phyloP scores from a whole-genome alignment of 331 rosid species.

The Quercus lobata region DNA sequence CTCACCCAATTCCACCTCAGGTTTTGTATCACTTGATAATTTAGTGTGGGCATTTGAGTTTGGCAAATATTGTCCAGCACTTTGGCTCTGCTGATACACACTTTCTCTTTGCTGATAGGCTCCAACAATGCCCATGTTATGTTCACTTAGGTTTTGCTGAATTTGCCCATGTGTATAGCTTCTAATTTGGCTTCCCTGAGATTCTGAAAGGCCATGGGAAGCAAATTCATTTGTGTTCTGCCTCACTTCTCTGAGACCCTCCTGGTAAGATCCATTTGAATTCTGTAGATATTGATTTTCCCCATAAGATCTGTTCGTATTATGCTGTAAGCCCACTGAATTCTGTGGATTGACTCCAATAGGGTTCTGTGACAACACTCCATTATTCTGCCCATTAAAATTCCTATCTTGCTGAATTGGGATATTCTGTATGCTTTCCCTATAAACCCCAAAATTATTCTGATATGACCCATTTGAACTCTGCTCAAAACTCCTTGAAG shows the following conservation, averaged over 20 bases:
- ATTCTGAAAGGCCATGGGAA: conserved; percentile 25
- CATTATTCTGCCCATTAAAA: conserved; percentile 5
- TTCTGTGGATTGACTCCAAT: not conserved
- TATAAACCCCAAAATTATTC: conserved; percentile 1
- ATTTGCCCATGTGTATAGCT: conserved; percentile 9
- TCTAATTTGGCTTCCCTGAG: conserved; percentile 19
- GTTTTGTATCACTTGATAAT: conserved; percentile 15
- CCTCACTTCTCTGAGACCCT: conserved; percentile 14
- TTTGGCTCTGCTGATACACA: conserved; percentile 25
- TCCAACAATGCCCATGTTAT: too few relatives aligned
- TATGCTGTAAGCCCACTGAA: not conserved
- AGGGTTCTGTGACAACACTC: conserved; percentile 10
- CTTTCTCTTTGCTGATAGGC: conserved; percentile 20
- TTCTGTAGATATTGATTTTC: conserved; percentile 11
- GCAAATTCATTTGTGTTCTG: conserved; percentile 13
- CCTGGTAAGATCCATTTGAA: conserved; percentile 13
- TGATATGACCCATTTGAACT: conserved; percentile 6
- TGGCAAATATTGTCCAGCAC: conserved; percentile 25
- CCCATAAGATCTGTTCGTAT: not conserved
- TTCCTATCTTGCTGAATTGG: conserved; percentile 1
- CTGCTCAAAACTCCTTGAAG: conserved; percentile 11
- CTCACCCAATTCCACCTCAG: conserved; percentile 20
- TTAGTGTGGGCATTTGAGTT: conserved; percentile 26
- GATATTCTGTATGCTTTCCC: conserved; percentile 4
- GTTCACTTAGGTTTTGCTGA: conserved; percentile 16